These are phyloP conservation scores for Mortierella hygrophila DNA, from an alignment of 192 early-diverging fungal species.

Conservation along the genomic window DNA sequence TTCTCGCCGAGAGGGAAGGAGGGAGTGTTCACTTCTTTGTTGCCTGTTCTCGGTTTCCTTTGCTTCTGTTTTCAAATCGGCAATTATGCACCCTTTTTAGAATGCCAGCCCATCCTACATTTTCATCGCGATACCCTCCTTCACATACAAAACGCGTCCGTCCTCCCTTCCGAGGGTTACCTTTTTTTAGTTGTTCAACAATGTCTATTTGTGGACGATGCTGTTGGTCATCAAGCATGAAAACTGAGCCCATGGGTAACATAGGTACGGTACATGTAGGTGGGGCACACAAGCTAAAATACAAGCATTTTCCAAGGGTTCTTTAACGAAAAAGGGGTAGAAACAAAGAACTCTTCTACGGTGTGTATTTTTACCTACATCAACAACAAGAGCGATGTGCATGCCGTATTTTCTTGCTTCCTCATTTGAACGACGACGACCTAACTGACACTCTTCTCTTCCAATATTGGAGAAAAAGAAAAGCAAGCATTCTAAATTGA, in stretches of 20 bases:
- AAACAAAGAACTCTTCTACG: not conserved
- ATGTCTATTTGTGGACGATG: not conserved
- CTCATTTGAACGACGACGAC: too few species aligned
- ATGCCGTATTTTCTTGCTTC: too few species aligned
- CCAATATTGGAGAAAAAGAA: too few species aligned
- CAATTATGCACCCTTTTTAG: not conserved
- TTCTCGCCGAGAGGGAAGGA: not conserved
- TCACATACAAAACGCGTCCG: not conserved
- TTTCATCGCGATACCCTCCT: not conserved
- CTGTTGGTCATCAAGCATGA: not conserved
- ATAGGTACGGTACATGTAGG: not conserved
- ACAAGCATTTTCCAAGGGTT: not conserved
- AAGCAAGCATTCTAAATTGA: not conserved
- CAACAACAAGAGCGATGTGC: not conserved
- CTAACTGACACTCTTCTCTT: too few species aligned
- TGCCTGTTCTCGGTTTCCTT: not conserved
- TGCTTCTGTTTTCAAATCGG: conserved; percentile 5
- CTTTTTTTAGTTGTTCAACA: not conserved
- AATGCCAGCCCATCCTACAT: not conserved
- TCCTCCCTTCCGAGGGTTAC: not conserved
- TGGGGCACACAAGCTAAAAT: not conserved
- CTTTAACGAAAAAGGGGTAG: not conserved
- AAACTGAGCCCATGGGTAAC: not conserved
- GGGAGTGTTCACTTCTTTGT: not conserved
- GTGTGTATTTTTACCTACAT: not conserved